Base-by-base conservation (phyloP, 208 protist genomes). In the Trypanosoma scelopori region DNA sequence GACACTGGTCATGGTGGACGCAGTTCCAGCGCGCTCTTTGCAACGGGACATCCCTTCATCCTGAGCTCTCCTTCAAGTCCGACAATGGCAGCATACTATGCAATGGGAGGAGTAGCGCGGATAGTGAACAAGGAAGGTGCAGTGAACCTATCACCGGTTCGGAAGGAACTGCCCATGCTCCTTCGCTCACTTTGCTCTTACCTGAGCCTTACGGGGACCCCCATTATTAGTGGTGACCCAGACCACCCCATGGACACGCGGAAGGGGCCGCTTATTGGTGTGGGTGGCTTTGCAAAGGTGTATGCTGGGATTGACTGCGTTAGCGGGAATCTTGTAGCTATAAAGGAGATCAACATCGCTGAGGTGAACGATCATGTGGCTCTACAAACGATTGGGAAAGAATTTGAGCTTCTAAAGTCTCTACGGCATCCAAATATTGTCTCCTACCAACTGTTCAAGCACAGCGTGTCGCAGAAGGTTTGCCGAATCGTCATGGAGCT, bases 401-500 rank as follows among this genome's bases (percentile, higher is more conserved):
- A 98, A 75, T 94, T 97, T 76, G 87, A 78, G 12, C 56, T 95
- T 20, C 78, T 97, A 12, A 79, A 78, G 35, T 91, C 78, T n/a
- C 62, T 97, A 28, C 80, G 79, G 23, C 91, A 97, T 65, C 84
- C 87, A 3, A 97, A 97, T 75, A 88, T 97, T 51, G 82, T 97
- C 47, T 84, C 75, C 35, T 97, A 97, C 66, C 68, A 82, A 32
- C 84, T 95, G 51, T 92, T 93, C 62, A 89, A 97, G 65, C 85
- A 93, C 61, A 93, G 85, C 62, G 72, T 74, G 27, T 92, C 87
- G 20, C 80, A 94, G 66, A 85, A 87, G 65, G 81, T 96, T 6
- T 95, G 88, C 64, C 85, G 88, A 25, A 95, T 97, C 64, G 76
- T 88, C 3, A 91, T 97, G 86, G 89, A 97, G 76, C 74, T 94